Evolutionary conservation across 495 filamentous ascomycete genomes (phyloP).

Genomic region (Pseudotulostoma volvatum): DNA sequence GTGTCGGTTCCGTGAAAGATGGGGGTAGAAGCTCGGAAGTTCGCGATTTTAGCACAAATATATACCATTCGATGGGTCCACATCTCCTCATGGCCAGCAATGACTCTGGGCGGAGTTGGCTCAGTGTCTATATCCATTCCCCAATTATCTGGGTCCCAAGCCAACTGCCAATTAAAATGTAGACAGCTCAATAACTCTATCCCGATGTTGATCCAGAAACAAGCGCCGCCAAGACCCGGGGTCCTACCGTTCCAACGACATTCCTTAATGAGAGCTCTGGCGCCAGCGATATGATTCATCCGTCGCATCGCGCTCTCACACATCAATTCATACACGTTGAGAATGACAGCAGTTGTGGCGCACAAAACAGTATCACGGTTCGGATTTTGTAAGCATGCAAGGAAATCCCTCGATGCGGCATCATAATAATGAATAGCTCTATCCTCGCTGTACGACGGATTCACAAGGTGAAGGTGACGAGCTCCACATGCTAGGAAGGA

Average conservation of each 20-base stretch:
- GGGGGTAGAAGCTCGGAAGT: slow-evolving; percentile 57
- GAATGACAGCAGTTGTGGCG: slow-evolving; percentile 72
- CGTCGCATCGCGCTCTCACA: slow-evolving; percentile 53
- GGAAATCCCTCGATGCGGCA: slow-evolving; percentile 56
- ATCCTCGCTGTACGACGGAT: slow-evolving; percentile 54
- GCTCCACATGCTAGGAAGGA: slow-evolving; percentile 83
- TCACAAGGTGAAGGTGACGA: slow-evolving; percentile 56
- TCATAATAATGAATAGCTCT: slow-evolving; percentile 73
- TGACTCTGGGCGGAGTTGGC: slow-evolving; percentile 20
- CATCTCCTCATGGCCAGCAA: slow-evolving; percentile 50
- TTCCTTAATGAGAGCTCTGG: slow-evolving; percentile 76
- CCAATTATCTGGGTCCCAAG: slow-evolving; percentile 90
- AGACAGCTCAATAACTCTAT: slow-evolving; percentile 83
- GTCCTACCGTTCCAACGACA: slow-evolving; percentile 78
- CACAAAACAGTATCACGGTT: slow-evolving; percentile 72
- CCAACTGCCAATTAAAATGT: slow-evolving; percentile 70
- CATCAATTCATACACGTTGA: slow-evolving; percentile 91
- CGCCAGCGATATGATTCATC: slow-evolving; percentile 77
- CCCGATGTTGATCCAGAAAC: slow-evolving; percentile 87
- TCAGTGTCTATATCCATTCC: slow-evolving; percentile 68
- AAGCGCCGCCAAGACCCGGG: slow-evolving; percentile 66
- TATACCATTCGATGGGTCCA: slow-evolving; percentile 88
- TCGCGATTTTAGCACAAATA: slow-evolving; percentile 73
- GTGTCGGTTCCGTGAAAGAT: slow-evolving; percentile 41
- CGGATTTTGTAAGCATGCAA: slow-evolving; percentile 59